Conservation (phyloP, 1,139 yeast genomes). For the Scheffersomyces cryptocercus region DNA sequence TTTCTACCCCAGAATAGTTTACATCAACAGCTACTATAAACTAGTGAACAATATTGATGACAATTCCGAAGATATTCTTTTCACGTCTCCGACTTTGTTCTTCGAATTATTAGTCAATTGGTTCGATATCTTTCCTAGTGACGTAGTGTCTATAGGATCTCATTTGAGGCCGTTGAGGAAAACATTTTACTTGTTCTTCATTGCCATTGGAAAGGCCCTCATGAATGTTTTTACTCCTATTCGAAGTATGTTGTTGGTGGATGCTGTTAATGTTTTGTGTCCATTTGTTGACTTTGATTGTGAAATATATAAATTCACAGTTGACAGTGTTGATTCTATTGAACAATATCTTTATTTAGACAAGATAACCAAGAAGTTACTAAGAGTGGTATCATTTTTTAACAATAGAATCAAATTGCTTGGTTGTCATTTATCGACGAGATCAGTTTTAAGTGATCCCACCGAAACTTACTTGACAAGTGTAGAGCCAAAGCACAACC, state of each 20-base stretch:
- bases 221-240: conserved; percentile 35
- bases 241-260: conserved; percentile 36
- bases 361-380: conserved; percentile 19
- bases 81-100: conserved; percentile 27
- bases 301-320: conserved; percentile 19
- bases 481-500: conserved; percentile 6
- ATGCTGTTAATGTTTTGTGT: conserved; percentile 32
- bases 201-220: conserved; percentile 36
- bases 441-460: conserved; percentile 18
- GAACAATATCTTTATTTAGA: conserved; percentile 9
- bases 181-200: conserved; percentile 35
- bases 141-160: conserved; percentile 31
- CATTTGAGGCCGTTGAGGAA: conserved; percentile 31
- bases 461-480: conserved; percentile 17
- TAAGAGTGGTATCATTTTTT: conserved; percentile 29
- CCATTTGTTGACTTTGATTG: conserved; percentile 34
- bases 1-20: conserved; percentile 26
- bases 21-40: conserved; percentile 27
- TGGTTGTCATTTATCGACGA: conserved; percentile 24
- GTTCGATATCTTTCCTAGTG: conserved; percentile 39
- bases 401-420: conserved; percentile 28
- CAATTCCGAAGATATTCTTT: conserved; percentile 16
- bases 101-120: conserved; percentile 36
- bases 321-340: conserved; percentile 7
- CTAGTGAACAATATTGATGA: conserved; percentile 14